These are phyloP conservation scores for Anacardium occidentale DNA, from an alignment of 345 rosid genomes.

Conservation along the genomic window DNA sequence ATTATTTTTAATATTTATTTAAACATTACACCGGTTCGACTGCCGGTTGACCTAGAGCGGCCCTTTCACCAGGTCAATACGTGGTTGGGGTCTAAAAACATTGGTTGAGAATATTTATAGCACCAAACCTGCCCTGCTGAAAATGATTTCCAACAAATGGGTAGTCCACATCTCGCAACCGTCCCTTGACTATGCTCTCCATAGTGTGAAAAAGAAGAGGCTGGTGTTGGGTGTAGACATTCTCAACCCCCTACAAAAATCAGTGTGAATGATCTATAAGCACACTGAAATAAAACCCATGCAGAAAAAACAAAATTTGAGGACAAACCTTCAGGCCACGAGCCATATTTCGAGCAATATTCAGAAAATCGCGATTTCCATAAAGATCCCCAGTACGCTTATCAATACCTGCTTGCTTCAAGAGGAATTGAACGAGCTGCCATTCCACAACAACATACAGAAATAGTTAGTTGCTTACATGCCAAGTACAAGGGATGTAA, in stretches of 20 bases:
- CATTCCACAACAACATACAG: constrained; percentile 32
- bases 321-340: constrained; percentile 90
- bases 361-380: constrained; percentile 90
- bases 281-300: constrained; percentile 9
- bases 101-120: neutral
- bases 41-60: too few species aligned
- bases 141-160: constrained; percentile 92
- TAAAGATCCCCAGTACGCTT: constrained; percentile 92
- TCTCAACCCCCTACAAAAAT: constrained; percentile 77
- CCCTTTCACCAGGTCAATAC: too few species aligned
- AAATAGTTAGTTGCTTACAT: constrained; percentile 10
- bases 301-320: constrained; percentile 12
- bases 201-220: constrained; percentile 92
- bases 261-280: neutral
- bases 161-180: constrained; percentile 89
- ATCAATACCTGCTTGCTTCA: constrained; percentile 96
- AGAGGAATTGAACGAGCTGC: constrained; percentile 92
- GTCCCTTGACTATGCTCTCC: constrained; percentile 90
- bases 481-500: constrained; percentile 4
- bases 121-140: constrained; percentile 90
- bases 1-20: too few species aligned
- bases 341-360: constrained; percentile 99
- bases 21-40: too few species aligned
- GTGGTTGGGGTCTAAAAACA: too few species aligned
- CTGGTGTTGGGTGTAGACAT: constrained; percentile 97